These are phyloP conservation scores for Microascus cirrosus DNA, from an alignment of 2,329 filamentous ascomycete species.

Conservation along the genomic window DNA sequence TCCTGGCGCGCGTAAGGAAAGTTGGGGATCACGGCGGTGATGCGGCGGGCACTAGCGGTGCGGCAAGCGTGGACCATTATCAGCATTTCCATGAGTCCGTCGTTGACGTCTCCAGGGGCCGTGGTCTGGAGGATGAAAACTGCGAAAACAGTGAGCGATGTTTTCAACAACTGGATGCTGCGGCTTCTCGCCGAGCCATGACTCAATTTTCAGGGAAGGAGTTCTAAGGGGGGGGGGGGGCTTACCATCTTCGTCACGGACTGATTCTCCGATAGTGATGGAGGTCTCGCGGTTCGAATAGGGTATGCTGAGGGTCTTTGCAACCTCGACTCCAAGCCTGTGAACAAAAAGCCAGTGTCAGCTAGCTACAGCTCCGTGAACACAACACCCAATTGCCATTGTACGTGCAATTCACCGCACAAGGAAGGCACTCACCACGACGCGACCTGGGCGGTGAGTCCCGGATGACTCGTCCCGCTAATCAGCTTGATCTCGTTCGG, in stretches of 20 bases:
- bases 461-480: conserved; percentile 35
- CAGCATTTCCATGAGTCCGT: conserved; percentile 93
- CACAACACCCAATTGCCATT: neutral
- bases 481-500: conserved; percentile 43
- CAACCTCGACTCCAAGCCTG: conserved; percentile 66
- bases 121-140: conserved; percentile 94
- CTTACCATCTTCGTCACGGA: conserved; percentile 78
- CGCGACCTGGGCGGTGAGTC: conserved; percentile 33
- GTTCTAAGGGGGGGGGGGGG: neutral
- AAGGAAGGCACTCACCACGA: conserved; percentile 23
- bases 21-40: conserved; percentile 91
- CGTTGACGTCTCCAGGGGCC: conserved; percentile 91
- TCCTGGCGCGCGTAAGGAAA: conserved; percentile 96
- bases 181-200: too few relatives aligned
- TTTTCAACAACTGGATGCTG: too few relatives aligned
- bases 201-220: neutral
- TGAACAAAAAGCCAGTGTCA: conserved; percentile 4
- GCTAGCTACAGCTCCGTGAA: neutral
- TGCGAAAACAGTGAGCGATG: neutral
- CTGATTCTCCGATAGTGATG: conserved; percentile 90
- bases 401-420: neutral
- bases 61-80: conserved; percentile 96
- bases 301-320: conserved; percentile 70
- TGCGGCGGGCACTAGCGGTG: conserved; percentile 56
- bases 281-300: conserved; percentile 83